Base-by-base conservation (phyloP, 805 yeast genomes). In the Isabelozyma pseudorhagii region DNA sequence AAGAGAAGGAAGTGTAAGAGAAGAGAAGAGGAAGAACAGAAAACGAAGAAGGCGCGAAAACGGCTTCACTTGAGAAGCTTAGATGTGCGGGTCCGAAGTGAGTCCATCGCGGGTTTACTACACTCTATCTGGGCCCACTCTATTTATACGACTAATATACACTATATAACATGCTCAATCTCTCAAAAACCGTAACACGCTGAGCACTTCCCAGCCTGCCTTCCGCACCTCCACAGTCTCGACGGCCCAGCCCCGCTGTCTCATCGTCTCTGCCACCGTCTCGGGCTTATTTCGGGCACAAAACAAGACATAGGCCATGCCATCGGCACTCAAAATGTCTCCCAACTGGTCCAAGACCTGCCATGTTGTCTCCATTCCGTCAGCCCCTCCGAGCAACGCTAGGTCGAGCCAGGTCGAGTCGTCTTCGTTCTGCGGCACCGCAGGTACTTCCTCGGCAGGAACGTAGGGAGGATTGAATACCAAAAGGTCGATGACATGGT, bases 391-490 rank as follows among this genome's bases (percentile, higher is more conserved):
- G 27, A 86, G 76, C 21, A 94, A 75, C 0, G 99, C 99, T 49
- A 93, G 68, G 62, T 93, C 97, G 0, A 94, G 73, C 97, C 97
- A 91, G 13, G 74, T 72, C 29, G 77, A 75, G 15, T 80, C 83
- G 8, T 75, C 79, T 7, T 45, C 50, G 3, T 58, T 42, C 0
- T 50, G 51, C 0, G 94, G 94, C 1, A 79, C 56, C 0, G 54
- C 60, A 0, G 98, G 97, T 0, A 89, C 87, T 0, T 60, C 61
- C 50, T 84, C 91, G 1, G 93, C 89, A 0, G 99, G 99, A 1
- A 94, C 99, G 62, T 94, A 94, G 0, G 99, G 99, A 0, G 99
- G 99, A 61, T 94, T 94, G 68, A 94, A 94, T 0, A 94, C 74
- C 18, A 94, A 69, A 0, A 93, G 50, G 59, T 94, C 98, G 1